Base-by-base conservation (phyloP, 2,329 filamentous ascomycete species). In the Trichoderma cornu-damae region DNA sequence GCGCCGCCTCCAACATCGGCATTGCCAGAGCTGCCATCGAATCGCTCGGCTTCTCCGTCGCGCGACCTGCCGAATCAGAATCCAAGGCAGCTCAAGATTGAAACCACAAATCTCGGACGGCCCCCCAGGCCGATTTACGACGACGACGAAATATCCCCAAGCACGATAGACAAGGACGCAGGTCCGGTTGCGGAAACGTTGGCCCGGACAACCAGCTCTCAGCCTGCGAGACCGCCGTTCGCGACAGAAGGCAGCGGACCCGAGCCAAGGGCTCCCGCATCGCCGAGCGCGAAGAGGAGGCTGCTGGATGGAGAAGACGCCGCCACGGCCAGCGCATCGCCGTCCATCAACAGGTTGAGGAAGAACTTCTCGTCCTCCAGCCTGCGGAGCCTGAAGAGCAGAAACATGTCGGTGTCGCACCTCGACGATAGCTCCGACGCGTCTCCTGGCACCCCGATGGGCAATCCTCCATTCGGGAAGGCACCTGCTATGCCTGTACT, bases 71-170 rank as follows among this genome's bases (percentile, higher is more conserved):
- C 89, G 53, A 89, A 81, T 64, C 86, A 90, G 64, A 90, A 89
- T 65, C 76, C 82, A 12, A 92, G 89, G 69, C 88, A 92, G 66
- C 77, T 97, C 50, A 96, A 91, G 73, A 96, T 97, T 57, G 90
- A 96, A 70, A 96, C 91, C 0, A 63, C 66, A 1, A 71, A 69
- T 22, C 64, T 70, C 6, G 62, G 58, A n/a, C 61, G 64, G 16
- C 63, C 64, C 22, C 40, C 66, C 5, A 43, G 26, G 2, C 54
- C 65, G 6, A 28, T 59, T 6, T 22, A 58, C n/a, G 43, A 54
- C 16, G 51, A 53, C 30, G 50, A 54, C n/a, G 51, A 54, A 30
- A 37, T 54, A 37, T 54, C 51, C 40, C 51, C 51, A 37, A 50
- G 53, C 38, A 38, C 57, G 6, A n/a, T 48, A 9, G 54, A 35